Conservation (phyloP, 495 filamentous ascomycete genomes). For the Halenospora varia region DNA sequence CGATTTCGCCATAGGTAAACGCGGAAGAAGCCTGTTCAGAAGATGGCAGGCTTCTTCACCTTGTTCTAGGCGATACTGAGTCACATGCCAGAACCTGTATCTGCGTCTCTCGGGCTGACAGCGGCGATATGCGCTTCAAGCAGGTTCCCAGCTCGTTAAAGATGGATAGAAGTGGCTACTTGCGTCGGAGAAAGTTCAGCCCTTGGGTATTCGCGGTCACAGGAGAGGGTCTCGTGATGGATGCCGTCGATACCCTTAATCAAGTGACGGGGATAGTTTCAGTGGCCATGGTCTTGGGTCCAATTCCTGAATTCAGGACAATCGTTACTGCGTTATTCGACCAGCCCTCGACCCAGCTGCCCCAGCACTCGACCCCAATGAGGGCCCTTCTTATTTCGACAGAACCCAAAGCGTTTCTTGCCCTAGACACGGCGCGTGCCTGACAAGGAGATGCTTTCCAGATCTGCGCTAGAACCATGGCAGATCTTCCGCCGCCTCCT, state of each 20-base stretch:
- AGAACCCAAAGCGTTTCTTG: not conserved
- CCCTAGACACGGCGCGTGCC: not conserved
- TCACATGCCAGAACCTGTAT: not conserved
- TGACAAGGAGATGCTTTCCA: not conserved
- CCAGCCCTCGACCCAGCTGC: no score
- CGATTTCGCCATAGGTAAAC: not conserved
- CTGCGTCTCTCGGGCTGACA: not conserved
- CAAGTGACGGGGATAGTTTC: not conserved
- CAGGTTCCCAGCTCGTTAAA: not conserved
- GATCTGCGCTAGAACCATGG: not conserved
- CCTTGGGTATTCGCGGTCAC: not conserved
- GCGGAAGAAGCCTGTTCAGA: not conserved
- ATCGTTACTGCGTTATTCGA: no score
- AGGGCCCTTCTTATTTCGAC: not conserved
- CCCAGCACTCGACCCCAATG: not conserved
- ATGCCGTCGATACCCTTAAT: not conserved
- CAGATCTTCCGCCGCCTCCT: not conserved
- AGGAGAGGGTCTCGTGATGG: not conserved
- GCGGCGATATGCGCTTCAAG: constrained; percentile 11
- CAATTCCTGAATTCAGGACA: not conserved
- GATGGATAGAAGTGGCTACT: constrained; percentile 2
- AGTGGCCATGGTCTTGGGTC: not conserved
- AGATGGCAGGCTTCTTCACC: not conserved
- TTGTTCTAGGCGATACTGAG: not conserved
- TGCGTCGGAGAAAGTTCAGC: constrained; percentile 5